Percentiles rank a stretch among this genome's conserved stretches.
These are phyloP conservation scores for Capsicum rhomboideum DNA, from an alignment of 257 asterid species.

Conservation along the genomic window DNA sequence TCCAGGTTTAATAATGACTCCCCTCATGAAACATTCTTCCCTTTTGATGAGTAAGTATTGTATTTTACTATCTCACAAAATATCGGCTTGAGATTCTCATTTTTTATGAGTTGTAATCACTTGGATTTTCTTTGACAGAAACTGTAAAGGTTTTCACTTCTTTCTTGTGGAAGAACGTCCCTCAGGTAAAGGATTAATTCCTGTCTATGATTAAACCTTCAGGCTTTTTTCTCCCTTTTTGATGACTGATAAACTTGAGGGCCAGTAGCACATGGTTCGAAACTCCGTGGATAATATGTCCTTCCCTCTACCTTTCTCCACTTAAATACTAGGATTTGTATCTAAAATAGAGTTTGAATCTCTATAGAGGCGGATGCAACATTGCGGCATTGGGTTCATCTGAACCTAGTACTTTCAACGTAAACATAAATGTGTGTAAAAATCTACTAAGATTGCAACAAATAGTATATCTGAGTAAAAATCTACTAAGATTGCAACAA, in stretches of 20 bases:
- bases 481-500: no score
- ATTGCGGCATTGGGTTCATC: no score
- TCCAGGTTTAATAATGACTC: constrained; percentile 83
- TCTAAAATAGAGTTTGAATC: no score
- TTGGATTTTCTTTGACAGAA: constrained; percentile 27
- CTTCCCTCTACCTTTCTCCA: background rate
- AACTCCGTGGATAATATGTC: background rate
- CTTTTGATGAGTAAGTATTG: constrained; percentile 32
- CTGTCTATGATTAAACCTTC: background rate
- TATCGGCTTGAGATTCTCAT: background rate
- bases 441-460: no score
- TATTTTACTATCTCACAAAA: background rate
- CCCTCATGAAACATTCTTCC: constrained; percentile 55
- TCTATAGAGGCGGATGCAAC: no score
- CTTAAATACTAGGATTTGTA: no score
- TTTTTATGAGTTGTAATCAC: background rate
- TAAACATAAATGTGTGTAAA: no score
- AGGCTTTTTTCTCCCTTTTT: no score
- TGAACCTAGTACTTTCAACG: no score
- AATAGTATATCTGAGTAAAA: no score
- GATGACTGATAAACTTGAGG: no score
- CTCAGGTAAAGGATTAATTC: constrained; percentile 44
- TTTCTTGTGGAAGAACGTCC: constrained; percentile 69
- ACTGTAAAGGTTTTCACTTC: constrained; percentile 30
- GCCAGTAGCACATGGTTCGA: background rate